These are phyloP conservation scores for Xylaria palmicola DNA, from an alignment of 495 filamentous ascomycete genomes.

Conservation along the genomic window DNA sequence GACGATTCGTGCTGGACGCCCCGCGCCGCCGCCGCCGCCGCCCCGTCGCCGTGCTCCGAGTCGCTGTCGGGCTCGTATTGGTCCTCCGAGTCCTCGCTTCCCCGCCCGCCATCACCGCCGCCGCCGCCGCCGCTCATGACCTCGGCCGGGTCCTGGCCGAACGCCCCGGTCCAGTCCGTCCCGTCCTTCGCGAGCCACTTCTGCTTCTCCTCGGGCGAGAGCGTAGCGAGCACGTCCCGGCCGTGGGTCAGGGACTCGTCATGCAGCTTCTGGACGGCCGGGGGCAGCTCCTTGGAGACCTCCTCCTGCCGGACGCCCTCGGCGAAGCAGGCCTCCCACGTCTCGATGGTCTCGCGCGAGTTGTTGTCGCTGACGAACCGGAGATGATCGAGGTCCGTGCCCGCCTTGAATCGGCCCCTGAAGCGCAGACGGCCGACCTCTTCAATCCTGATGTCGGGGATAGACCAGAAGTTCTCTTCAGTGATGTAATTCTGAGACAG, in stretches of 20 bases:
- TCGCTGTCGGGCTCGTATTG: slow-evolving; percentile 40
- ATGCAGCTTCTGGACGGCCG: slow-evolving; percentile 66
- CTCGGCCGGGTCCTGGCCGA: slow-evolving; percentile 60
- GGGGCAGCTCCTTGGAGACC: slow-evolving; percentile 67
- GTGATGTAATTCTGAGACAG: slow-evolving; percentile 92
- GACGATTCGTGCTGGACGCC: slow-evolving; percentile 22
- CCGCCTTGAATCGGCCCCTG: slow-evolving; percentile 77
- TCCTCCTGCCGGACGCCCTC: slow-evolving; percentile 74
- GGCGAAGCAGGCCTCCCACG: slow-evolving; percentile 84
- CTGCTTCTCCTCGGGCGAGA: slow-evolving; percentile 65
- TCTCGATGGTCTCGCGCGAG: slow-evolving; percentile 87
- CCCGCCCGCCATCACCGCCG: too few relatives aligned
- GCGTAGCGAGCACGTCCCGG: slow-evolving; percentile 72
- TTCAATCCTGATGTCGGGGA: slow-evolving; percentile 64
- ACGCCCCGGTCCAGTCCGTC: slow-evolving; percentile 86
- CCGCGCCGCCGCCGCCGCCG: too few relatives aligned
- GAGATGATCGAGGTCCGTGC: slow-evolving; percentile 84
- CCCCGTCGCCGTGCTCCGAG: slow-evolving; percentile 48
- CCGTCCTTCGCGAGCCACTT: slow-evolving; percentile 80
- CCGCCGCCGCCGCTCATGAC: slow-evolving; percentile 41
- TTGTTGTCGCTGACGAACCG: slow-evolving; percentile 84
- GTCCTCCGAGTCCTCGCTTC: slow-evolving; percentile 44
- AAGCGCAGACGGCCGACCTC: slow-evolving; percentile 82
- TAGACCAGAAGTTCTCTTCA: slow-evolving; percentile 60
- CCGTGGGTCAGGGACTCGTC: slow-evolving; percentile 74